phyloP scores from a whole-genome alignment of 345 rosid species.

The Orychophragmus violaceus region DNA sequence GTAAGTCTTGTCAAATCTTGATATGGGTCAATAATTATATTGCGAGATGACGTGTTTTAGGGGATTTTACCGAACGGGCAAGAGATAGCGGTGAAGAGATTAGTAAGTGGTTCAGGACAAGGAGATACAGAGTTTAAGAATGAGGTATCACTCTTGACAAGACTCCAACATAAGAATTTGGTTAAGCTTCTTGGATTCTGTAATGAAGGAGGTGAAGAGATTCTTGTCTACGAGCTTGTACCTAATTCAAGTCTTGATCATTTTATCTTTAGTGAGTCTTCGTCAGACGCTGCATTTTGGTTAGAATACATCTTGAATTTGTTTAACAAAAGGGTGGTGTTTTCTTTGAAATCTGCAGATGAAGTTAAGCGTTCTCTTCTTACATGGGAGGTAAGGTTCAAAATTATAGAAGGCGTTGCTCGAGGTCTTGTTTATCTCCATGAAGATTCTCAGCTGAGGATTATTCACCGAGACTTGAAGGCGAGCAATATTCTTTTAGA shows the following conservation, averaged over 20 bases:
- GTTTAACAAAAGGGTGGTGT: neutral
- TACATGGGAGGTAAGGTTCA: neutral
- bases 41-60: conserved; percentile 22
- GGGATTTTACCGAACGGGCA: conserved; percentile 34
- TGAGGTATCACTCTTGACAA: conserved; percentile 41
- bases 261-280: conserved; percentile 34
- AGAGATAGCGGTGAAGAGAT: conserved; percentile 43
- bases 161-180: conserved; percentile 48
- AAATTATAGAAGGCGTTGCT: neutral
- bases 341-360: neutral
- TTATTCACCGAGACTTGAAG: neutral
- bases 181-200: conserved; percentile 47
- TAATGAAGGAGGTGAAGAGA: conserved; percentile 32
- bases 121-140: conserved; percentile 44
- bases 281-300: neutral
- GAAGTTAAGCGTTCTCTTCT: neutral
- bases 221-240: conserved; percentile 46
- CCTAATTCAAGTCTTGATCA: conserved; percentile 42
- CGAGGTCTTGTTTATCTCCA: neutral
- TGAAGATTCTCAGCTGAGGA: neutral
- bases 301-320: neutral
- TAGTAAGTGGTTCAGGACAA: conserved; percentile 31
- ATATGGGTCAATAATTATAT: neutral
- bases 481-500: neutral
- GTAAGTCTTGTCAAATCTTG: neutral